These are phyloP conservation scores for Dactylonectria macrodidyma DNA, from an alignment of 2,329 filamentous ascomycete species.

Conservation along the genomic window DNA sequence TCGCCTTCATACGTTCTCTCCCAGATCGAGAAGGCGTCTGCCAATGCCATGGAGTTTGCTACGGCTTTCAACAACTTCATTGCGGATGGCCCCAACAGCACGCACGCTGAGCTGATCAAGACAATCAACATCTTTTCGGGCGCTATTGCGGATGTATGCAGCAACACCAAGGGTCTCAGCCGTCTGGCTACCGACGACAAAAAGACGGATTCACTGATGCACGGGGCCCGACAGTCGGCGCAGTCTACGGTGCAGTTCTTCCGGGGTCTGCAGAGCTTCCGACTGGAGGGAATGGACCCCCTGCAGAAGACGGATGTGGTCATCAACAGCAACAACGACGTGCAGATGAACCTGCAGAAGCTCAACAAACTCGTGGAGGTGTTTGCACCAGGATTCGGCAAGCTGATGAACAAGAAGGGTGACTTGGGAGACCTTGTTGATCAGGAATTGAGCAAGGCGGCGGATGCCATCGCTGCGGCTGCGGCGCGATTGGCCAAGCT, in stretches of 20 bases:
- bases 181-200: constrained; percentile 96
- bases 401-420: constrained; percentile 83
- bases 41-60: constrained; percentile 96
- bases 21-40: constrained; percentile 96
- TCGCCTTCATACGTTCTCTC: constrained; percentile 95
- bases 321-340: constrained; percentile 97
- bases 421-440: constrained; percentile 96
- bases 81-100: constrained; percentile 92
- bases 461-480: constrained; percentile 94
- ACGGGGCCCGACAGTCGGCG: constrained; percentile 86
- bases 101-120: constrained; percentile 92
- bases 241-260: constrained; percentile 94
- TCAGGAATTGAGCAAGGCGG: constrained; percentile 90
- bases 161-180: constrained; percentile 95
- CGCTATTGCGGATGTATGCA: constrained; percentile 92
- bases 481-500: constrained; percentile 91
- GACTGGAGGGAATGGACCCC: constrained; percentile 90
- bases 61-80: constrained; percentile 99
- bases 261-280: constrained; percentile 92
- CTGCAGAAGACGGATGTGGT: constrained; percentile 97
- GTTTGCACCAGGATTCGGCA: constrained; percentile 89
- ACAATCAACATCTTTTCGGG: constrained; percentile 92
- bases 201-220: constrained; percentile 89
- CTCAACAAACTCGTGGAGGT: constrained; percentile 94
- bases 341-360: constrained; percentile 93